phyloP scores from a whole-genome alignment of 495 filamentous ascomycete genomes.

The Lentithecium fluviatile region DNA sequence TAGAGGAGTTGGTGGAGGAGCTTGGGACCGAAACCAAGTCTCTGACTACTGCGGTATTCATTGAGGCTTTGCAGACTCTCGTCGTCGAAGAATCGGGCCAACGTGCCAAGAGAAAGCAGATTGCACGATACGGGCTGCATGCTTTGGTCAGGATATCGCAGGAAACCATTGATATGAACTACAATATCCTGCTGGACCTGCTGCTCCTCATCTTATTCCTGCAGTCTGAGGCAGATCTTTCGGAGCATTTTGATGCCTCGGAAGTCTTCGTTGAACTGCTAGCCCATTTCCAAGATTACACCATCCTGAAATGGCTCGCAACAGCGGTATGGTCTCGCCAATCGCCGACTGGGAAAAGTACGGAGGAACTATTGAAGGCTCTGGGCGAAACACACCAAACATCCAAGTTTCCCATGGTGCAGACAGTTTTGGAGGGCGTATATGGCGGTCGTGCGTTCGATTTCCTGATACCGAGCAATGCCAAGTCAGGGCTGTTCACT shows the following conservation, averaged over 20 bases:
- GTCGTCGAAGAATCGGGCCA: slow-evolving; percentile 38
- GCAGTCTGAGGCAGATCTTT: slow-evolving; percentile 68
- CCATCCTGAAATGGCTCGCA: slow-evolving; percentile 79
- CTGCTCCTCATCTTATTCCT: slow-evolving; percentile 80
- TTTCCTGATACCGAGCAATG: slow-evolving; percentile 3
- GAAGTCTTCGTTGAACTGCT: slow-evolving; percentile 67
- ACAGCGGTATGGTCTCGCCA: slow-evolving; percentile 26
- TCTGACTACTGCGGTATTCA: slow-evolving; percentile 55
- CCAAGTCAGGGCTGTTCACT: slow-evolving; percentile 34
- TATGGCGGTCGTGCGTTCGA: slow-evolving; percentile 22
- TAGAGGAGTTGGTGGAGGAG: slow-evolving; percentile 37
- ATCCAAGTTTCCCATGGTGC: slow-evolving; percentile 14
- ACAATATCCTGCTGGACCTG: slow-evolving; percentile 73
- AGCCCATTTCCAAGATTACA: slow-evolving; percentile 65
- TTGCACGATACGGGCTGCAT: slow-evolving; percentile 61
- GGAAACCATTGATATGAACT: slow-evolving; percentile 69
- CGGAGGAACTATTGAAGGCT: slow-evolving; percentile 12
- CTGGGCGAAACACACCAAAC: slow-evolving; percentile 5
- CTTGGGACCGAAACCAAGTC: slow-evolving; percentile 56
- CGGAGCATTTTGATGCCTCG: slow-evolving; percentile 65
- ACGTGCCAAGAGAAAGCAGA: slow-evolving; percentile 45
- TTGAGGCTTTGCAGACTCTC: slow-evolving; percentile 47
- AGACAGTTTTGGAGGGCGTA: slow-evolving; percentile 34
- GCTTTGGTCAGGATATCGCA: slow-evolving; percentile 71
- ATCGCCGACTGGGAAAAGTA: slow-evolving; percentile 5